These are phyloP conservation scores for Globisporangium irregulare DNA, from an alignment of 352 stramenopile species.

Conservation along the genomic window DNA sequence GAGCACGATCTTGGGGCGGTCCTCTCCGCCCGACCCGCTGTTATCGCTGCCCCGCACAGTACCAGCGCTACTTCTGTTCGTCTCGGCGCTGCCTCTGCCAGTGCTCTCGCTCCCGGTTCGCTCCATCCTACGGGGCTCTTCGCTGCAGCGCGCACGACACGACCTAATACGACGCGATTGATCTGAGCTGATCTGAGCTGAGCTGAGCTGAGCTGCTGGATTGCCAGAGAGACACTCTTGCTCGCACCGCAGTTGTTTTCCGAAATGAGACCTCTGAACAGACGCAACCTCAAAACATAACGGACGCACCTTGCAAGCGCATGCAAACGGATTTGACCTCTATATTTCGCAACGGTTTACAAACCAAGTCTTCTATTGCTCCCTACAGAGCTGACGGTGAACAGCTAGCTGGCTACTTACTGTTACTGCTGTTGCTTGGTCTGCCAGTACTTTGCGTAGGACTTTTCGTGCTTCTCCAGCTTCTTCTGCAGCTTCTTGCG, in stretches of 20 bases:
- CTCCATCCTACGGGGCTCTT: constrained; percentile 4
- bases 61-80: not conserved
- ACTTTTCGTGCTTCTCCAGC: constrained; percentile 25
- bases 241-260: too few species aligned
- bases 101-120: constrained; percentile 2
- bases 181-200: too few species aligned
- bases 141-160: not conserved
- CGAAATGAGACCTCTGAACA: too few species aligned
- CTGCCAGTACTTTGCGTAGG: constrained; percentile 66
- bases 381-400: too few species aligned
- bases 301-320: too few species aligned
- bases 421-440: constrained; percentile 8
- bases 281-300: too few species aligned
- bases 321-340: too few species aligned
- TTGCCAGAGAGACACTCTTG: too few species aligned
- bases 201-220: too few species aligned
- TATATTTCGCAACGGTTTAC: too few species aligned
- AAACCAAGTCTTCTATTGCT: too few species aligned
- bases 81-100: constrained; percentile 1
- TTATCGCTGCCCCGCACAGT: constrained; percentile 8
- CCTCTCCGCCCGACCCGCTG: constrained; percentile 1
- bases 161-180: too few species aligned
- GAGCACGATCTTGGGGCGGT: constrained; percentile 17
- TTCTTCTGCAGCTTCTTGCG: constrained; percentile 56
- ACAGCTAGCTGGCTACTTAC: not conserved